Evolutionary conservation across 2,329 filamentous ascomycete genomes (phyloP), one percentile per base, ranked within the genome.

Genomic region (Aaosphaeria arxii): DNA sequence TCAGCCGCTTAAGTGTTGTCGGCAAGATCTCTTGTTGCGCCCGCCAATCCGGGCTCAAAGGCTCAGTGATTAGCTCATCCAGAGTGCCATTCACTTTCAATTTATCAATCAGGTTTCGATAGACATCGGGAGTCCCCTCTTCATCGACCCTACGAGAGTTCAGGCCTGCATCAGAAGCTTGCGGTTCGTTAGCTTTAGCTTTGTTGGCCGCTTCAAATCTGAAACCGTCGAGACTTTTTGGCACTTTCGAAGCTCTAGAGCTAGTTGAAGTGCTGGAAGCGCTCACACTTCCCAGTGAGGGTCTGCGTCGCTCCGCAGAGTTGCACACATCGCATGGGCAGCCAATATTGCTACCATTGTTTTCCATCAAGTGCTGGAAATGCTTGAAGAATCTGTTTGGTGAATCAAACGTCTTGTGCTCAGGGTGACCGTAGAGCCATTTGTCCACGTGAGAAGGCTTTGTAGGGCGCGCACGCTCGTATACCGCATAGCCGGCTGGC

Each of bases 351-450:
- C 64, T 62, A 0, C 70, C 71, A 2, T 55, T 66, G 44, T 75
- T 71, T 11, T 75, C 71, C 75, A 84, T 82, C 28, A 85, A 59
- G 59, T 76, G 73, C 44, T 74, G 66, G 59, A 85, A 84, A 50
- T 86, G 83, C 0, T 77, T 75, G 43, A 74, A 80, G 54, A 83
- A 83, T 4, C 76, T 67, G 17, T 73, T 73, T 0, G 77, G 73
- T 0, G 82, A 85, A 41, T 81, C 74, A 47, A 79, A 85, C 11
- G 63, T 67, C 42, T 69, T 67, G 6, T 74, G 74, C 6, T 66
- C 63, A 0, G 79, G 80, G 59, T 85, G 81, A 0, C 83, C 83
- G 47, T 73, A 84, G 0, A 85, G 65, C 47, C 79, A 83, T 43
- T 76, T 74, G 59, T 84, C 82, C 6, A 74, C 57, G 61, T 80